These are phyloP conservation scores for Ustilago esculenta DNA, from an alignment of 1,284 basidiomycete genomes.

Conservation along the genomic window DNA sequence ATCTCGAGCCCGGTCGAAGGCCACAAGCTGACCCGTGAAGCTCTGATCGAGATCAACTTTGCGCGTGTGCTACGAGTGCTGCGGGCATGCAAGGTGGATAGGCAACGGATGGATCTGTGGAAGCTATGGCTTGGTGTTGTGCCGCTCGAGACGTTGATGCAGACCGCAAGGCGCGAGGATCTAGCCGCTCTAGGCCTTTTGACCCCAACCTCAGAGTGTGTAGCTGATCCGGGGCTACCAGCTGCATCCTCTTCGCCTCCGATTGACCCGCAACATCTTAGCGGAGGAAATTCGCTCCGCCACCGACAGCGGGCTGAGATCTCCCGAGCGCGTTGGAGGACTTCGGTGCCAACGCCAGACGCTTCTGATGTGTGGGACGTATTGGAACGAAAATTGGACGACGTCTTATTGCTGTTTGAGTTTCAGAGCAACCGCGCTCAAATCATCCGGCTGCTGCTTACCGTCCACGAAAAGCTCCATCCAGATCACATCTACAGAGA, in stretches of 20 bases:
- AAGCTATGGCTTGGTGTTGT: slow-evolving; percentile 57
- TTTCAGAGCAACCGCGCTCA: slow-evolving; percentile 51
- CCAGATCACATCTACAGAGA: slow-evolving; percentile 45
- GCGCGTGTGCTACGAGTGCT: slow-evolving; percentile 51
- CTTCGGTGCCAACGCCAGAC: slow-evolving; percentile 31
- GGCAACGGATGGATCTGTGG: slow-evolving; percentile 62
- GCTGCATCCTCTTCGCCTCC: slow-evolving; percentile 1
- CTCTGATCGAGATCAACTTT: slow-evolving; percentile 62
- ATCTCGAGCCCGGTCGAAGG: slow-evolving; percentile 11
- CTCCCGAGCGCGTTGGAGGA: slow-evolving; percentile 36
- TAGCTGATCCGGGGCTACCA: background rate
- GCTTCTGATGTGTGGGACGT: slow-evolving; percentile 58
- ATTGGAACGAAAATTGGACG: slow-evolving; percentile 54
- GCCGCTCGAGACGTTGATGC: slow-evolving; percentile 36
- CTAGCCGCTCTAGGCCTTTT: slow-evolving; percentile 33
- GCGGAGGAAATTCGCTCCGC: slow-evolving; percentile 42
- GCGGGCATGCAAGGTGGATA: slow-evolving; percentile 58
- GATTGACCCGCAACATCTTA: slow-evolving; percentile 12
- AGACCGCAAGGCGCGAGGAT: slow-evolving; percentile 27
- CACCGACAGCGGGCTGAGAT: slow-evolving; percentile 37
- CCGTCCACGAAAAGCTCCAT: slow-evolving; percentile 49
- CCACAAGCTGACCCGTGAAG: slow-evolving; percentile 54
- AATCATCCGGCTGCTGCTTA: slow-evolving; percentile 47
- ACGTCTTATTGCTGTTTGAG: slow-evolving; percentile 53
- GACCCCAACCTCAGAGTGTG: slow-evolving; percentile 2